A percentile compares a stretch with the other conserved stretches of the same genome.
phyloP scores from a whole-genome alignment of 768 basidiomycete genomes.

The Auriscalpium orientale region DNA sequence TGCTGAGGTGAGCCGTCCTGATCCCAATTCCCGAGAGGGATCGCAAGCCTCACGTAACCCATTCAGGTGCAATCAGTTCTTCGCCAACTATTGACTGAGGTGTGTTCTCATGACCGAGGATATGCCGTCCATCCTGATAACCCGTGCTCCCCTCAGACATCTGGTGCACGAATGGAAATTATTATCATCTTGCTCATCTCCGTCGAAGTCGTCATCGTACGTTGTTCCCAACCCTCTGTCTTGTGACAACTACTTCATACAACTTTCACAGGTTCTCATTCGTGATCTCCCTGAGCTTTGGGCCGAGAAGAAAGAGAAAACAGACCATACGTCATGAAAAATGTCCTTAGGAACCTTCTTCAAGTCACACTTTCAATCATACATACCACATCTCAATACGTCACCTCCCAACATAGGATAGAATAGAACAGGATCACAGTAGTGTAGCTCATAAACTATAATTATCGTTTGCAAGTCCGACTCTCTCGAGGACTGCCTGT shows the following conservation, averaged over 20 bases:
- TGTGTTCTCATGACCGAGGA: slow-evolving; percentile 19
- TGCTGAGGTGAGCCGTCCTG: slow-evolving; percentile 44
- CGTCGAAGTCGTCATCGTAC: slow-evolving; percentile 87
- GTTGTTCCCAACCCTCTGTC: slow-evolving; percentile 17
- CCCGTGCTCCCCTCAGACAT: slow-evolving; percentile 68
- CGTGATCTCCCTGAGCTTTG: slow-evolving; percentile 75
- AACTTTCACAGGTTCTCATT: slow-evolving; percentile 51
- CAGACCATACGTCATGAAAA: neutral
- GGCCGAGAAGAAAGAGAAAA: slow-evolving; percentile 12
- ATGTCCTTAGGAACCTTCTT: neutral
- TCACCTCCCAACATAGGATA: no score
- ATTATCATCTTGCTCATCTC: slow-evolving; percentile 94
- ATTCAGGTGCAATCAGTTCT: slow-evolving; percentile 76
- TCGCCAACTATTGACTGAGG: slow-evolving; percentile 84
- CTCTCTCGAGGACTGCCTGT: no score
- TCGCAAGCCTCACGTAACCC: no score
- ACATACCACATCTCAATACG: no score
- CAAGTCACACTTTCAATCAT: neutral
- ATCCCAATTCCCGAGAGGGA: no score
- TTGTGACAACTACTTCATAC: neutral
- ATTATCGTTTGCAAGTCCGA: neutral
- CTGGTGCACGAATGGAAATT: slow-evolving; percentile 87
- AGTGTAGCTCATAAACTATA: neutral
- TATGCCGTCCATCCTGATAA: neutral
- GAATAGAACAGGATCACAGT: no score